These are phyloP conservation scores for Psilocybe azurescens DNA, from an alignment of 768 basidiomycete genomes.

Conservation along the genomic window DNA sequence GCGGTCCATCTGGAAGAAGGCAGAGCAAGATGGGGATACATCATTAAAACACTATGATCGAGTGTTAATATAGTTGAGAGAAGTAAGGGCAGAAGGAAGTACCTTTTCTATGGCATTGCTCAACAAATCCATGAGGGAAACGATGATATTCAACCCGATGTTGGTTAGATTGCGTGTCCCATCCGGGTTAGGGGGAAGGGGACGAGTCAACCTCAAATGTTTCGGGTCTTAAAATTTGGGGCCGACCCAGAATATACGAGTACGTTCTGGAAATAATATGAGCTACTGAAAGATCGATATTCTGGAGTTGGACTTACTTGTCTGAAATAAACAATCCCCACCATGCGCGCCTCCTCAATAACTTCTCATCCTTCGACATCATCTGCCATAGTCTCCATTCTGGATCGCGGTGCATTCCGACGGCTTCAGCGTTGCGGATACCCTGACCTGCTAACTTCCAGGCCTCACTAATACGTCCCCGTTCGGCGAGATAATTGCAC, in stretches of 20 bases:
- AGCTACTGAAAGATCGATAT: background rate
- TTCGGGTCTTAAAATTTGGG: constrained; percentile 43
- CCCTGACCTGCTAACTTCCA: constrained; percentile 51
- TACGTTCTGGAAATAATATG: constrained; percentile 14
- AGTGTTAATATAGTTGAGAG: constrained; percentile 14
- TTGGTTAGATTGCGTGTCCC: constrained; percentile 40
- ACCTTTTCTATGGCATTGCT: constrained; percentile 46
- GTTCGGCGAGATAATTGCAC: constrained; percentile 48
- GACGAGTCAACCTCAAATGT: constrained; percentile 43
- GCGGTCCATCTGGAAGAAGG: constrained; percentile 46
- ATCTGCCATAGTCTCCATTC: constrained; percentile 46
- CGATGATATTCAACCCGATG: constrained; percentile 40
- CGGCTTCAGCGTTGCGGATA: constrained; percentile 43
- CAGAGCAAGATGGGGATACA: constrained; percentile 36
- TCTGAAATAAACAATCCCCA: constrained; percentile 49
- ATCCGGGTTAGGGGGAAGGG: constrained; percentile 32
- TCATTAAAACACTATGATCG: constrained; percentile 39
- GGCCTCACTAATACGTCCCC: constrained; percentile 54
- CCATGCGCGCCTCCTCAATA: constrained; percentile 47
- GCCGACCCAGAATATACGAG: constrained; percentile 51
- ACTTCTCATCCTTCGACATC: constrained; percentile 47
- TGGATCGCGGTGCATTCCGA: constrained; percentile 51
- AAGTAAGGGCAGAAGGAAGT: background rate
- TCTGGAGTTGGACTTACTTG: constrained; percentile 34
- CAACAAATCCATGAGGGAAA: constrained; percentile 43